A percentile compares a stretch with the other conserved stretches of the same genome.
Evolutionary conservation across 1,139 yeast genomes (phyloP).

Genomic region (Kodamaea plutei): DNA sequence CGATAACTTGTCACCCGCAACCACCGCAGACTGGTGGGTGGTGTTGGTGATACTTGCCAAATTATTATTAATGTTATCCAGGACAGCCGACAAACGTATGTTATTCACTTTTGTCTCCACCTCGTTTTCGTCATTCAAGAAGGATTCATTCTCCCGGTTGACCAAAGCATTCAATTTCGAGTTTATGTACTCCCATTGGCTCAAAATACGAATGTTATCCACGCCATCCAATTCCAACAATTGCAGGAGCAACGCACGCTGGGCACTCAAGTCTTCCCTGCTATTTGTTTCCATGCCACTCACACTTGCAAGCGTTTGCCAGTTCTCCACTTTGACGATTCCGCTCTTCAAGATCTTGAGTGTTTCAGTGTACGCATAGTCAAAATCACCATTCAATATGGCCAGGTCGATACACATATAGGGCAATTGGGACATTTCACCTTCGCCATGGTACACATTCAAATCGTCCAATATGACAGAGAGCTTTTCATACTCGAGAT

Average conservation of each 20-base stretch:
- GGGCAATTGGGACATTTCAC: slow-evolving; percentile 20
- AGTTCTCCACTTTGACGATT: slow-evolving; percentile 1
- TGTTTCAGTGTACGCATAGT: slow-evolving; percentile 43
- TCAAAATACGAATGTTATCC: slow-evolving; percentile 30
- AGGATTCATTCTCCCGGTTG: slow-evolving; percentile 8
- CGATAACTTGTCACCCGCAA: slow-evolving; percentile 48
- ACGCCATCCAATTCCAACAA: slow-evolving; percentile 6
- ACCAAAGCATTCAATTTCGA: slow-evolving; percentile 23
- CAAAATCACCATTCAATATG: slow-evolving; percentile 49
- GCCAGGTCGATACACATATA: slow-evolving; percentile 58
- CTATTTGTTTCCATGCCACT: slow-evolving; percentile 16
- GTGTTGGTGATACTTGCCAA: slow-evolving; percentile 4
- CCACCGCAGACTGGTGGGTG: slow-evolving; percentile 17
- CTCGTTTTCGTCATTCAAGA: slow-evolving; percentile 6
- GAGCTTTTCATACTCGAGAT: slow-evolving; percentile 44
- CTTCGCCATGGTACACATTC: slow-evolving; percentile 22
- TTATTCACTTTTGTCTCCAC: slow-evolving; percentile 6
- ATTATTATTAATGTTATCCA: slow-evolving; percentile 14
- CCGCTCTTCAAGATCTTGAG: slow-evolving; percentile 9
- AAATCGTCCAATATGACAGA: slow-evolving; percentile 40
- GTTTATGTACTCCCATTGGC: slow-evolving; percentile 37
- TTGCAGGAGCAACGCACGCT: slow-evolving; percentile 46
- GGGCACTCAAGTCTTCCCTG: slow-evolving; percentile 29
- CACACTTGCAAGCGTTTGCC: slow-evolving; percentile 12
- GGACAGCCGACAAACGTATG: slow-evolving; percentile 5